Percentiles rank a stretch among this genome's conserved stretches.
Evolutionary conservation across 148 eudicot genomes (phyloP).

Genomic region (Hydrangea macrophylla): DNA sequence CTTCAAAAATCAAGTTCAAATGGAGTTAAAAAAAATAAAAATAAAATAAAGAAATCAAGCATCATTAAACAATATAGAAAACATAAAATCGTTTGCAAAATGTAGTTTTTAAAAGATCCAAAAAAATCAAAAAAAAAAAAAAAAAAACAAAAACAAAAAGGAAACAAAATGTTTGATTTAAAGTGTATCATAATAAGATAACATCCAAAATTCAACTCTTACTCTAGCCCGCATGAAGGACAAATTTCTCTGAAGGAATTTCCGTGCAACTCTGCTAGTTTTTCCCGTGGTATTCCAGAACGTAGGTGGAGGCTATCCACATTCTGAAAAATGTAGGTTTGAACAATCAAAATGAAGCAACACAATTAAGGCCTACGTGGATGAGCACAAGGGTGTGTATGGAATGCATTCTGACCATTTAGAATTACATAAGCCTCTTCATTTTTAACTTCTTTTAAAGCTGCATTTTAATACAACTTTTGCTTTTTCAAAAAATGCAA

Average conservation of each 20-base stretch:
- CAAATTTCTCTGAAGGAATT: slow-evolving; percentile 79
- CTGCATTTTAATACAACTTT: no score
- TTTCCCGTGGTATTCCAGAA: slow-evolving; percentile 75
- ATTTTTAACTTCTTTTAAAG: no score
- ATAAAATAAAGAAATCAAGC: no score
- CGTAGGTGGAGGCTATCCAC: slow-evolving; percentile 92
- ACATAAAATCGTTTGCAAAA: not conserved
- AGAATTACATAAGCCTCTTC: no score
- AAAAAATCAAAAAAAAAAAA: no score
- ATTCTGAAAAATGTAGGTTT: slow-evolving; percentile 40
- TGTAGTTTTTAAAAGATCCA: no score
- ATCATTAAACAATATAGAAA: not conserved
- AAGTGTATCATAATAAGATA: not conserved
- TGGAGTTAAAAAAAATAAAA: not conserved
- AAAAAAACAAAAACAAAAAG: no score
- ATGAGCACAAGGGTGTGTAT: not conserved
- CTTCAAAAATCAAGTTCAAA: slow-evolving; percentile 27
- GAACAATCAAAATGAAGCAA: slow-evolving; percentile 7
- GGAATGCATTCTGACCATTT: no score
- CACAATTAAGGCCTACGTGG: not conserved
- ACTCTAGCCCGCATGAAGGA: slow-evolving; percentile 76
- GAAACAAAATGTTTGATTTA: not conserved
- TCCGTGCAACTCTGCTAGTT: slow-evolving; percentile 85
- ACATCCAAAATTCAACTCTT: slow-evolving; percentile 29
- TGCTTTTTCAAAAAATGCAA: no score